Base-by-base conservation (phyloP, 176 grass and related monocot species). In the Carex cristatella region DNA sequence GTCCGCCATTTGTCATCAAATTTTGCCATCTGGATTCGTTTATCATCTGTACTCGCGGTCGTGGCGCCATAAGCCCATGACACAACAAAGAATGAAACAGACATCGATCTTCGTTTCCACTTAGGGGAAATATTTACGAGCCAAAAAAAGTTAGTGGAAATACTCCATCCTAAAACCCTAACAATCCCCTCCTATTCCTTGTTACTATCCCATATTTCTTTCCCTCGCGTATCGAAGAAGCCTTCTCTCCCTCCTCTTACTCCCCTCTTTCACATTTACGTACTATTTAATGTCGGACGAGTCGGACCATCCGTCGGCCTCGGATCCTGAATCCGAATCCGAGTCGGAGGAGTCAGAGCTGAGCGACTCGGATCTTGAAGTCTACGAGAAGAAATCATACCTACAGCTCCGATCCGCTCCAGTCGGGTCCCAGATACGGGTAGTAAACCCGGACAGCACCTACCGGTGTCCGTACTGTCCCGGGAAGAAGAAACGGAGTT, bases 401-500 rank as follows among this genome's bases (percentile, higher is more conserved):
- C 32, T 83, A 2, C 81, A 69, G 61, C 81, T 83, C 35, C 61
- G 81, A 69, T 44, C 81, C 28, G 81, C 81, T 11, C 81, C 81
- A 51, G 81, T 83, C 40, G 81, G 38, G 3, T 83, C 81, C 5
- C 61, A 63, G 11, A 51, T 83, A 18, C 58, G 61, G 62, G 81
- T 83, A 30, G 0, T 30, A 15, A 83, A 83, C 63, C 44, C 44
- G 0, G 81, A 83, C 81, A 32, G 16, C 3, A 51, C 63, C 61
- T 69, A 49, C 13, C 40, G 81, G 4, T 83, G 81, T 4, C 81
- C 81, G 7, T 83, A 83, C 44, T 83, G 81, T 53, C 1, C 31
- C 1, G 81, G 81, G 18, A 83, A 83, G 81, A 83, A 83, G 61
- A 83, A 83, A 12, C 81, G 68, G 62, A 83, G 81, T 60, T 83